Conservation (phyloP, 2,329 filamentous ascomycete genomes). For the Periconia sp. region DNA sequence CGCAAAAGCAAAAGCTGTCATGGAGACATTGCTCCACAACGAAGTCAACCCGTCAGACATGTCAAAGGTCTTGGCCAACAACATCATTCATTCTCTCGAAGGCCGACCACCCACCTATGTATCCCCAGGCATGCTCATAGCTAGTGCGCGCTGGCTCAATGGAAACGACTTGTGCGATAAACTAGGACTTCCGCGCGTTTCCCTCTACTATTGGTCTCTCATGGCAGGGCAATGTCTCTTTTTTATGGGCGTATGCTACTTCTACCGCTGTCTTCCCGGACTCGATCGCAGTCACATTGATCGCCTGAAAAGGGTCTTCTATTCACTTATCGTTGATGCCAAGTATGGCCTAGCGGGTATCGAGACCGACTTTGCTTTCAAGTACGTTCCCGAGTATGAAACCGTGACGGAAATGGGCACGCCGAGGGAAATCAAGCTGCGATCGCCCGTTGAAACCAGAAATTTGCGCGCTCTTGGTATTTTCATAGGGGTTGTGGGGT, state of each 20-base stretch:
- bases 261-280: constrained; percentile 52
- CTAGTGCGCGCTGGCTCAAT: constrained; percentile 70
- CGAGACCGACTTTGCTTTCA: constrained; percentile 68
- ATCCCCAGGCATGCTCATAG: constrained; percentile 67
- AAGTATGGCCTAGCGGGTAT: constrained; percentile 64
- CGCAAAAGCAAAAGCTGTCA: constrained; percentile 59
- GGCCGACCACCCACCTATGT: constrained; percentile 66
- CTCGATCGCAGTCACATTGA: constrained; percentile 57
- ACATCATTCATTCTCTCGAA: constrained; percentile 71
- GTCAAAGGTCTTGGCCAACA: constrained; percentile 68
- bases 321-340: constrained; percentile 63
- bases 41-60: constrained; percentile 68
- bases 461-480: constrained; percentile 52
- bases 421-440: constrained; percentile 42
- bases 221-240: constrained; percentile 68
- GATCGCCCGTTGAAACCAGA: constrained; percentile 48
- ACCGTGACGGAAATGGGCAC: constrained; percentile 54
- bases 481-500: constrained; percentile 32
- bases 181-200: constrained; percentile 61
- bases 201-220: constrained; percentile 60
- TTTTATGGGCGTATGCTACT: constrained; percentile 60
- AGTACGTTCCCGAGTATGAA: constrained; percentile 64
- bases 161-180: constrained; percentile 63
- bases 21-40: constrained; percentile 67
- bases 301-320: constrained; percentile 56